A percentile compares a stretch with the other conserved stretches of the same genome.
Evolutionary conservation across 768 basidiomycete species (phyloP).

Genomic region (Boletus coccyginus): DNA sequence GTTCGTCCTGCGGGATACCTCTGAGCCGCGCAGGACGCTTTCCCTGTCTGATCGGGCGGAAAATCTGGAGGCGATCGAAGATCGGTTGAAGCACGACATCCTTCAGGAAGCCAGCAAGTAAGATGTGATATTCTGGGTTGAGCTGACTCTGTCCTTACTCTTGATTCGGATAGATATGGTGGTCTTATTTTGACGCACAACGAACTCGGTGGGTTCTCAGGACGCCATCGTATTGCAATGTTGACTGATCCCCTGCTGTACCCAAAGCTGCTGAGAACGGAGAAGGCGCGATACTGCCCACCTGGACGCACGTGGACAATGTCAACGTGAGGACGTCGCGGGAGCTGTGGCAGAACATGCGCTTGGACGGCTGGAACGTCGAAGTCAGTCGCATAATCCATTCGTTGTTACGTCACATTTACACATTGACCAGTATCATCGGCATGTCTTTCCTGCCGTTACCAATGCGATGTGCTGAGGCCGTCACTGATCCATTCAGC

Average conservation of each 20-base stretch:
- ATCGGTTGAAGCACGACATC: constrained; percentile 86
- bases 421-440: constrained; percentile 58
- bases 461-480: constrained; percentile 9
- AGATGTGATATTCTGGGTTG: background rate
- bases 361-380: constrained; percentile 85
- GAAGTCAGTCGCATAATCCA: constrained; percentile 47
- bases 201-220: constrained; percentile 62
- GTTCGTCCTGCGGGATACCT: constrained; percentile 86
- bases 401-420: constrained; percentile 7
- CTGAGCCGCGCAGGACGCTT: constrained; percentile 77
- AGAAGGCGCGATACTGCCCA: constrained; percentile 81
- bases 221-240: background rate
- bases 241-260: constrained; percentile 4
- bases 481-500: constrained; percentile 35
- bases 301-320: constrained; percentile 89
- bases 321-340: constrained; percentile 81
- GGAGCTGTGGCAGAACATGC: constrained; percentile 83
- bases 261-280: constrained; percentile 52
- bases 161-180: constrained; percentile 58
- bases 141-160: constrained; percentile 4
- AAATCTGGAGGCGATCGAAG: constrained; percentile 91
- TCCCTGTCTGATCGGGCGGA: constrained; percentile 88
- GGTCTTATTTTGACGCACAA: constrained; percentile 93
- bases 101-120: constrained; percentile 78
- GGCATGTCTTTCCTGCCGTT: constrained; percentile 41